Conservation (phyloP, 768 basidiomycete genomes). For the Plicaturopsis crispa region DNA sequence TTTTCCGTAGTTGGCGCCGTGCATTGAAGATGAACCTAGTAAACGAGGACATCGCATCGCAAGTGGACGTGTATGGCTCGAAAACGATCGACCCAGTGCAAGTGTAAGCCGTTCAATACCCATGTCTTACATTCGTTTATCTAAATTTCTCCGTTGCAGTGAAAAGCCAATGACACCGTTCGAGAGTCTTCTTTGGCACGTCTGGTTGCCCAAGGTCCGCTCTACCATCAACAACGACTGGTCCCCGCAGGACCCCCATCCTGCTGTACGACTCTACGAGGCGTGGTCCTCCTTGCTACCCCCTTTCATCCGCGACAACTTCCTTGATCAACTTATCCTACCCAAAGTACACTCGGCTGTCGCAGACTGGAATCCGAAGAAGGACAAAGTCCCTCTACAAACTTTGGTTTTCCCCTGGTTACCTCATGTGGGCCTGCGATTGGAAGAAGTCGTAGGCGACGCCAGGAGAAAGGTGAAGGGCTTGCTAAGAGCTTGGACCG, state of each 20-base stretch:
- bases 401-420: constrained; percentile 94
- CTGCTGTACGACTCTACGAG: constrained; percentile 80
- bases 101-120: constrained; percentile 24
- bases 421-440: constrained; percentile 73
- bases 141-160: constrained; percentile 19
- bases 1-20: constrained; percentile 62
- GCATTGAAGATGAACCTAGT: constrained; percentile 50
- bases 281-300: constrained; percentile 86
- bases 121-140: not conserved
- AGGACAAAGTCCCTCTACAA: constrained; percentile 54
- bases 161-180: constrained; percentile 86
- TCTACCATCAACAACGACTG: constrained; percentile 94
- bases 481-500: constrained; percentile 67
- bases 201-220: constrained; percentile 94
- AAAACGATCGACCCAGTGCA: constrained; percentile 24
- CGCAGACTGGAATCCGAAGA: constrained; percentile 72
- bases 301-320: constrained; percentile 86
- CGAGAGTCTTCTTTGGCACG: constrained; percentile 89
- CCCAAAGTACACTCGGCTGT: constrained; percentile 87
- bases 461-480: constrained; percentile 81
- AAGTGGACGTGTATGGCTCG: constrained; percentile 54
- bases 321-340: constrained; percentile 91
- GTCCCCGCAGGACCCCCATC: constrained; percentile 63
- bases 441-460: constrained; percentile 83
- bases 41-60: constrained; percentile 33